Base-by-base conservation (phyloP, 164 flowering plant species). In the Hamamelis virginiana region DNA sequence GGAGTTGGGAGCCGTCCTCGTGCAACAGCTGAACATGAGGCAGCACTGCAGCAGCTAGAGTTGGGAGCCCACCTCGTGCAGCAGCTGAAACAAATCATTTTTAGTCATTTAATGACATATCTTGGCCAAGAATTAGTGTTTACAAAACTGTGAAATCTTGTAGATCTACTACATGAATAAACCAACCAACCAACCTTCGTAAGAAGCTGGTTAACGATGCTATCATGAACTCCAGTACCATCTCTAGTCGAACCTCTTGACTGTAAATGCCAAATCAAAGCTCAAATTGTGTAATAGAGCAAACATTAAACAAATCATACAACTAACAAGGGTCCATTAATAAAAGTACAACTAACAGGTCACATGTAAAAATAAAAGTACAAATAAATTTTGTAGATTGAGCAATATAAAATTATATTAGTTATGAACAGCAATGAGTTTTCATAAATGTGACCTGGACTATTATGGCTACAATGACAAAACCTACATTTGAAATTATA, bases 171-270 rank as follows among this genome's bases (percentile, higher is more conserved):
- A 53, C 55, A 22, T n/a, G 44, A 9, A 60, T 21, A n/a, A n/a
- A n/a, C n/a, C n/a, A n/a, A n/a, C n/a, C n/a, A n/a, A n/a, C n/a
- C n/a, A n/a, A 87, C 91, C 89, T 88, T 88, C 18, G 92, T 88
- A 50, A 86, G 87, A 53, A 88, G 87, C 75, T 88, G 90, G 77
- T 86, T 88, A 64, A 88, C 92, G 69, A 88, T 86, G 78, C 92
- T 86, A 68, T 88, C 92, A 80, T 86, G 89, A 50, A 86, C 88
- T 47, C 90, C 92, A 76, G 90, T 88, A 38, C 87, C 90, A 80
- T 88, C 92, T 80, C 93, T 82, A 64, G 93, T 86, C 57, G 90
- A 86, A 61, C 93, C 93, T 79, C 93, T 86, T 62, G 89, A 85
- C 88, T 87, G 83, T 22, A 70, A 71, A 67, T 50, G 47, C 56